Evolutionary conservation across 1,284 basidiomycete species (phyloP), one percentile per base, ranked within the genome.

Genomic region (Heliocybe sulcata): DNA sequence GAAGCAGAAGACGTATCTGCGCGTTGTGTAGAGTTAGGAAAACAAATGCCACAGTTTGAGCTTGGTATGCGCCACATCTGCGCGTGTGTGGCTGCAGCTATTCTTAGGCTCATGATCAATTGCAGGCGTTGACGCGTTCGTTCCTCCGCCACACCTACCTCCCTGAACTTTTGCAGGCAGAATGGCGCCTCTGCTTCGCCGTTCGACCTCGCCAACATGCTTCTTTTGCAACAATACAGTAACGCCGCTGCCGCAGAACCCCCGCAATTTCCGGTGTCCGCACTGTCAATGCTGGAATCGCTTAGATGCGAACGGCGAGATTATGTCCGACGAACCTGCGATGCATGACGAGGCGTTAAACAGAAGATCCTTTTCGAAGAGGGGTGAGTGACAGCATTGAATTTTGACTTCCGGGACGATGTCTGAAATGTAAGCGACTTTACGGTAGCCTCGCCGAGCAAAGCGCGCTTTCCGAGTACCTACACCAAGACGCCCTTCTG

Each of bases 261-360:
- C 77, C 8, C 72, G 71, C 31, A 77, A 77, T 49, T 91, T 87
- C 66, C 75, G 76, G 54, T 91, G 88, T 59, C 70, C 80, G 3
- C 68, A 77, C n/a, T 91, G 88, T 63, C 70, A 70, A 31, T 88
- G 85, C 63, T 82, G 80, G 82, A 91, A 91, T 66, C 78, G 82
- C 51, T 90, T 81, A 64, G 82, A 88, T 62, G 66, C 72, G 22
- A 68, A 72, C 19, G 92, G 91, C 27, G 81, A 90, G 59, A 90
- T 94, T 59, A 64, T 86, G 35, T 90, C 89, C 1, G 86, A 92
- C 60, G 84, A 92, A 55, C 87, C 92, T n/a, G 90, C 90, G 0
- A 94, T 93, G 89, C 83, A 90, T 62, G 82, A 92, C 59, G 81
- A 90, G 61, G 69, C 74, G 1, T 62, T 92, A 56, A 95, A 95